Conservation (phyloP, 2,329 filamentous ascomycete species). For the Plectosphaerella plurivora region DNA sequence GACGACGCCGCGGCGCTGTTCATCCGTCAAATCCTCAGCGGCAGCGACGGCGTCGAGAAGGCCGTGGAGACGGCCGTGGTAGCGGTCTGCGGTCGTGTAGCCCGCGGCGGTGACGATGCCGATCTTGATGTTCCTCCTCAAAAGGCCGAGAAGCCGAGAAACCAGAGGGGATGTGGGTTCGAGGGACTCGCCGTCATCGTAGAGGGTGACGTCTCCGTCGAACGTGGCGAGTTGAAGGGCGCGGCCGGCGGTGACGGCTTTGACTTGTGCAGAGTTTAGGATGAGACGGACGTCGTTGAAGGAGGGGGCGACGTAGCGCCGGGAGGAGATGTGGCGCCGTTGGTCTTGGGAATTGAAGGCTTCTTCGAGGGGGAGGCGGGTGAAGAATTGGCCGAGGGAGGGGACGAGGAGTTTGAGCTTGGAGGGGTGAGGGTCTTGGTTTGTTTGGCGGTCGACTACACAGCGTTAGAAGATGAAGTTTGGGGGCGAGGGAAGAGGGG, state of each 20-base stretch:
- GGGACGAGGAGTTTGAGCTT: slow-evolving; percentile 92
- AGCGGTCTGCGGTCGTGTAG: slow-evolving; percentile 81
- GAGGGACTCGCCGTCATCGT: slow-evolving; percentile 82
- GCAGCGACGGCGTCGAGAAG: slow-evolving; percentile 73
- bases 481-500: not conserved
- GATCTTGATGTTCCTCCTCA: slow-evolving; percentile 74
- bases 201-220: slow-evolving; percentile 95
- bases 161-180: slow-evolving; percentile 75
- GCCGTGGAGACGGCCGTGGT: slow-evolving; percentile 82
- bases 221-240: slow-evolving; percentile 86
- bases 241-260: slow-evolving; percentile 71
- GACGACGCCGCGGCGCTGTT: slow-evolving; percentile 73
- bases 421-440: slow-evolving; percentile 64
- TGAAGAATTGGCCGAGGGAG: slow-evolving; percentile 90
- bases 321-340: slow-evolving; percentile 79
- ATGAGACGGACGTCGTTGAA: slow-evolving; percentile 96
- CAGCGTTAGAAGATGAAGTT: not conserved
- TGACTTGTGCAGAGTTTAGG: slow-evolving; percentile 90
- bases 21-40: slow-evolving; percentile 52
- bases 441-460: slow-evolving; percentile 66
- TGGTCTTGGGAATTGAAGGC: slow-evolving; percentile 89
- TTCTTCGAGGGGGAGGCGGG: slow-evolving; percentile 76
- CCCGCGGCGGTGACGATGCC: slow-evolving; percentile 96
- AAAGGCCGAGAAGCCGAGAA: slow-evolving; percentile 58
- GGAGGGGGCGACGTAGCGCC: slow-evolving; percentile 89